Evolutionary conservation across 2,329 filamentous ascomycete genomes (phyloP).

Genomic region (Taxawa tesnikishii): DNA sequence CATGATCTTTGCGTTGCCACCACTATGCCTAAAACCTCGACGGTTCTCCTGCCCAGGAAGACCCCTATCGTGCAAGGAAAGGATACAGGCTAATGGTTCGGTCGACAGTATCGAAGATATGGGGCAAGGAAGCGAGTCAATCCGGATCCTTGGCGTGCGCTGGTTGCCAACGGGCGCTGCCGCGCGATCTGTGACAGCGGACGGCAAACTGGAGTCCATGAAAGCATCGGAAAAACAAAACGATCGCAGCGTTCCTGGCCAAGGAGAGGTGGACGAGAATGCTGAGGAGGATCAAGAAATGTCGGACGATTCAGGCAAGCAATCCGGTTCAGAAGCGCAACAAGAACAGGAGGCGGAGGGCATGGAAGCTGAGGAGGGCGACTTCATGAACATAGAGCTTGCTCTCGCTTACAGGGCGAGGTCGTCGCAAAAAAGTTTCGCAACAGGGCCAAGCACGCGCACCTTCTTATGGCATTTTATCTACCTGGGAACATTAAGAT

Average conservation of each 20-base stretch:
- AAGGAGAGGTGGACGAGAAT: constrained; percentile 26
- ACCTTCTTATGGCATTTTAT: constrained; percentile 61
- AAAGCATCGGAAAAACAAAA: constrained; percentile 32
- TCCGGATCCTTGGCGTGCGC: constrained; percentile 58
- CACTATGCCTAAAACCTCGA: too few relatives aligned
- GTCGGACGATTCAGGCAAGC: constrained; percentile 8
- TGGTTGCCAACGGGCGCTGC: constrained; percentile 64
- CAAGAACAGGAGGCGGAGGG: constrained; percentile 36
- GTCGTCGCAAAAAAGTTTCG: constrained; percentile 47
- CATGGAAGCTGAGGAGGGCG: constrained; percentile 65
- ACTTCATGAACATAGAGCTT: constrained; percentile 66
- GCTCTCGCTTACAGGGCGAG: constrained; percentile 61
- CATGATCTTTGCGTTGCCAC: too few relatives aligned
- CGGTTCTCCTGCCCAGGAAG: too few relatives aligned
- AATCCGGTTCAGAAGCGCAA: constrained; percentile 16
- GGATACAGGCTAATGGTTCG: too few relatives aligned
- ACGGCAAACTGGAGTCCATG: constrained; percentile 43
- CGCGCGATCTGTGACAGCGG: constrained; percentile 44
- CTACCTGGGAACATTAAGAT: constrained; percentile 43
- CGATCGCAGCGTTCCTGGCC: constrained; percentile 38
- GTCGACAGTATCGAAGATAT: constrained; percentile 65
- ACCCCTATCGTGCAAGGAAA: too few relatives aligned
- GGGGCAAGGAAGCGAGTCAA: constrained; percentile 59
- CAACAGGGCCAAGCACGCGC: constrained; percentile 57
- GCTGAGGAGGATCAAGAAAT: constrained; percentile 22